Base-by-base conservation (phyloP, 164 flowering plant genomes). In the Nymphaea colorata region DNA sequence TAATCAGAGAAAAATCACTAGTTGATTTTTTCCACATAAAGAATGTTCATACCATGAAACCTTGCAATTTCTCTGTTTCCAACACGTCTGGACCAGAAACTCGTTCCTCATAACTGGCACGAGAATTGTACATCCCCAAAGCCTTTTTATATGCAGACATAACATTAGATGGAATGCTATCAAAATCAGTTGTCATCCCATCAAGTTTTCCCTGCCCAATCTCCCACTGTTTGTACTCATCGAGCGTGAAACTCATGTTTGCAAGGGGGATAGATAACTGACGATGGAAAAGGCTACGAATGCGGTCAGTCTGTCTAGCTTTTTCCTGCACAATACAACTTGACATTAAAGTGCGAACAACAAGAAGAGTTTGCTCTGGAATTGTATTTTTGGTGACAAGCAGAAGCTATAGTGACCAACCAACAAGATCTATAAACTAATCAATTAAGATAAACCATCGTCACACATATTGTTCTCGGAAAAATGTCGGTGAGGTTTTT, bases 141-240 rank as follows among this genome's bases (percentile, higher is more conserved):
- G 98, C 91, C 80, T 86, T 95, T 59, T 83, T 76, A 72, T 86
- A 87, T 65, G 88, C 84, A 47, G 84, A 77, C 17, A 78, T 82
- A 77, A 87, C 84, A 65, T 84, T 79, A 64, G 91, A 71, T n/a
- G 88, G 68, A 66, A 85, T 69, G 42, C 83, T 88, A 75, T 82
- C 85, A 66, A 84, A 64, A n/a, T 80, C 79, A 51, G 69, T 55
- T 43, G 65, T 77, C 73, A 55, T 63, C 74, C 85, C 82, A 72
- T 70, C 62, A 43, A 36, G 61, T 68, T 59, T 73, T 44, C 88
- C 94, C 59, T 81, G 87, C 71, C 81, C 89, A 41, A 76, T 77
- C 80, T 92, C 98, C 98, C 99, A 92, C 65, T 79, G 72, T 79
- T 90, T 90, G 80, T 86, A 95, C 17, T 83, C 80, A 15, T 70